Base-by-base conservation (phyloP, 495 filamentous ascomycete species). In the Penicillium herquei region DNA sequence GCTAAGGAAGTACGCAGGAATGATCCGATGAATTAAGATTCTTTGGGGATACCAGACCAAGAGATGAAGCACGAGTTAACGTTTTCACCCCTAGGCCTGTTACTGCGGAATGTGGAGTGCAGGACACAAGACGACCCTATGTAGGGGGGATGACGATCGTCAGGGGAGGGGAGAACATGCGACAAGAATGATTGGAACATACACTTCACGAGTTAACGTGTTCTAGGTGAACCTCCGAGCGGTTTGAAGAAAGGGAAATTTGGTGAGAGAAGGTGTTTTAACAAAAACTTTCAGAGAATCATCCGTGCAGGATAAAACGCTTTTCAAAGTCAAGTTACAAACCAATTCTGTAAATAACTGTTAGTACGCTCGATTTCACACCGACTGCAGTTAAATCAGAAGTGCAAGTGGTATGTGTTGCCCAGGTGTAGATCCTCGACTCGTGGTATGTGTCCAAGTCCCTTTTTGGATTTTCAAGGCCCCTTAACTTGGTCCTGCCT, bases 41-140 rank as follows among this genome's bases (percentile, higher is more conserved):
- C 63, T 74, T 65, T 49, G 61, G 21, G 70, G 66, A 73, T 69
- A 68, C 72, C 67, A 76, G 63, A 66, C 60, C 62, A 61, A 74
- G 70, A 81, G 81, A 79, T 80, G 78, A 85, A 84, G 79, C 71
- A 84, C 84, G 84, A 87, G 81, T 77, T 75, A 87, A 87, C 83
- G 83, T 81, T 81, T 87, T 84, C 84, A 81, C 84, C 81, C 75
- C 70, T 77, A 75, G 73, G 67, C 66, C 59, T 58, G 72, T 62
- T 9, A 59, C 73, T 78, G 74, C 69, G 79, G 80, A 80, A 82
- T 81, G 79, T 82, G 79, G 80, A 71, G 79, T 82, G 79, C 79
- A 71, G 67, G 66, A 61, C 66, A 71, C 68, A 64, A 48, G 53
- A 61, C 35, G 73, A 74, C 71, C 74, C 74, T 78, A 74, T 69